Base-by-base conservation (phyloP, 192 early-diverging fungal species). In the Piromyces sp. region DNA sequence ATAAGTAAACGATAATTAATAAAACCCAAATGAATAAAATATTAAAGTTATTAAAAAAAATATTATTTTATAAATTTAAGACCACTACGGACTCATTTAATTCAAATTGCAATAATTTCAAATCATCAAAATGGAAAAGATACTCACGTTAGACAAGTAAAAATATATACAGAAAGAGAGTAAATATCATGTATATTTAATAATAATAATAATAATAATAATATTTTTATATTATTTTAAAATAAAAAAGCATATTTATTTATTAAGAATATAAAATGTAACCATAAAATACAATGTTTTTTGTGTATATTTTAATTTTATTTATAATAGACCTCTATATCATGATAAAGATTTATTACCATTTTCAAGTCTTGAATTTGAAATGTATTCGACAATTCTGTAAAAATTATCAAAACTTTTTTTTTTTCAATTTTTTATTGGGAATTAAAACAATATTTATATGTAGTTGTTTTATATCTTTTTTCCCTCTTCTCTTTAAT, bases 111-210 rank as follows among this genome's bases (percentile, higher is more conserved):
- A 13, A 86, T 96, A 17, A 81, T 92, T 4, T 84, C 86, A 9
- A 96, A 95, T 82, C 92, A 94, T 80, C 92, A 92, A 82, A 92
- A 94, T 81, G 95, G 95, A 28, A 92, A 92, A 82, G 95, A 96
- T 84, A 94, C 93, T 0, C 95, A 95, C 83, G 85, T 96, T 30
- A 89, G 95, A 30, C 93, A 92, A 78, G 79, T 95, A 30, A 94
- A 92, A 82, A 83, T 95, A 0, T 93, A 86, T 81, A 85, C 89
- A 0, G 87, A 91, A 31, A 86, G 83, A 82, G 79, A 83, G 91
- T 93, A 86, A 87, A 89, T 17, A 17, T 33, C 31, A 33, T 9
- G 9, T 6, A 33, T 33, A 33, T 6, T 33, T n/a, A n/a, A n/a
- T n/a, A n/a, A n/a, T n/a, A n/a, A n/a, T n/a, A n/a, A n/a, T n/a